These are phyloP conservation scores for Salix viminalis DNA, from an alignment of 345 rosid genomes.

Conservation along the genomic window DNA sequence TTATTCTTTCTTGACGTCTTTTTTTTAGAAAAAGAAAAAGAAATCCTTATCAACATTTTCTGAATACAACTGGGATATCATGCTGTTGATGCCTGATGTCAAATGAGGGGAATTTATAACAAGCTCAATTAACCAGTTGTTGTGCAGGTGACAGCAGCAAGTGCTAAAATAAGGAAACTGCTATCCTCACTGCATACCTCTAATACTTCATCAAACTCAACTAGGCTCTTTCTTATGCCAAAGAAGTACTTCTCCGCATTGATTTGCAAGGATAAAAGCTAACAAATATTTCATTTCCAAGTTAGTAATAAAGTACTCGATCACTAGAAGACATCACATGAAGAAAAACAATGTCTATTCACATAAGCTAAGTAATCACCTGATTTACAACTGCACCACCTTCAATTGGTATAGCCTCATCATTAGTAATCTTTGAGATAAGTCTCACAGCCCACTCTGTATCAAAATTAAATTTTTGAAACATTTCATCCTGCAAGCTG, in stretches of 20 bases:
- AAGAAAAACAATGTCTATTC: background rate
- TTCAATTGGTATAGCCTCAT: conserved; percentile 86
- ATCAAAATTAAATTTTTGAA: conserved; percentile 90
- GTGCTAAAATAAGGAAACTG: background rate
- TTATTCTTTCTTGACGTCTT: background rate
- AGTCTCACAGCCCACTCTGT: conserved; percentile 90
- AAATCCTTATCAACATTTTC: no score
- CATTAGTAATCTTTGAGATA: conserved; percentile 73
- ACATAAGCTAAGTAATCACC: conserved; percentile 37
- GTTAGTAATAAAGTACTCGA: conserved; percentile 17
- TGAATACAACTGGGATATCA: no score
- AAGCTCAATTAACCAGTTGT: background rate
- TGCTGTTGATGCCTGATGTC: no score
- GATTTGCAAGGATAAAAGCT: conserved; percentile 85
- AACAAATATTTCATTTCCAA: conserved; percentile 20
- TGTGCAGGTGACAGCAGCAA: background rate
- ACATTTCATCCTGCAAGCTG: conserved; percentile 99
- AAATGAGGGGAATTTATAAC: background rate
- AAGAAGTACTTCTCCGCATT: conserved; percentile 92
- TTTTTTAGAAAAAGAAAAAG: background rate
- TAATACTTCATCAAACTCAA: conserved; percentile 93
- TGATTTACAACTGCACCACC: conserved; percentile 80
- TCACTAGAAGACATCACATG: background rate
- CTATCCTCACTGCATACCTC: conserved; percentile 48
- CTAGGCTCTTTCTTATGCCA: conserved; percentile 85